These are phyloP conservation scores for Ogataea hybrid DNA, from an alignment of 1,139 yeast species.

Conservation along the genomic window DNA sequence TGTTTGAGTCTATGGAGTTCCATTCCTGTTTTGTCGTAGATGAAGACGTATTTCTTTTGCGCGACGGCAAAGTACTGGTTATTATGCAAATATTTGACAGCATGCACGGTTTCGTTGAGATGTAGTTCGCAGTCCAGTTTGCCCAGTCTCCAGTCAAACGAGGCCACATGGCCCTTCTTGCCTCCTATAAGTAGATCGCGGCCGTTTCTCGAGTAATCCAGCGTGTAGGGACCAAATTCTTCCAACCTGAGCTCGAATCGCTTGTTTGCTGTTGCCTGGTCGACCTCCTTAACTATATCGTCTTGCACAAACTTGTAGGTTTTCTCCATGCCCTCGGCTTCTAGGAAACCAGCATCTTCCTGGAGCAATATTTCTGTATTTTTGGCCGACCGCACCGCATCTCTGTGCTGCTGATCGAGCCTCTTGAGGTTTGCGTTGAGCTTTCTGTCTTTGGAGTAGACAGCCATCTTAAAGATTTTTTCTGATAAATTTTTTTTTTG, in stretches of 20 bases:
- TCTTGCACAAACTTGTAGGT: constrained; percentile 83
- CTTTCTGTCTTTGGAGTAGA: constrained; percentile 46
- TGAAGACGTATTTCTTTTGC: constrained; percentile 90
- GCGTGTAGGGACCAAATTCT: constrained; percentile 82
- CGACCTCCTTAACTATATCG: constrained; percentile 79
- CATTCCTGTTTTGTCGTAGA: constrained; percentile 86
- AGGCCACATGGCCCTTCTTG: constrained; percentile 89
- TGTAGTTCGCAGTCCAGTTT: constrained; percentile 75
- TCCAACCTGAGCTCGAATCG: constrained; percentile 70
- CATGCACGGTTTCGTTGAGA: constrained; percentile 84
- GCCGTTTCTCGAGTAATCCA: constrained; percentile 86
- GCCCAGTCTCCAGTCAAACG: constrained; percentile 95
- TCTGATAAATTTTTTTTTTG: constrained; percentile 5
- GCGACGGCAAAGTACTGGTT: constrained; percentile 97
- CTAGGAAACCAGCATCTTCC: constrained; percentile 82
- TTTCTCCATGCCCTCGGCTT: constrained; percentile 91
- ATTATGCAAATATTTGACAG: constrained; percentile 85
- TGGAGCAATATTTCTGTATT: constrained; percentile 82
- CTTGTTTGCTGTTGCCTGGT: constrained; percentile 69
- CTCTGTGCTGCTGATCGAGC: constrained; percentile 70
- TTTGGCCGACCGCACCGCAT: constrained; percentile 78
- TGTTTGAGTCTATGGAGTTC: constrained; percentile 91
- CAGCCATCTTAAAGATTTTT: constrained; percentile 8
- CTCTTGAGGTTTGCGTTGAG: constrained; percentile 63
- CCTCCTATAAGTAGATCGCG: constrained; percentile 85